phyloP scores from a whole-genome alignment of 257 asterid genomes.

The Linderniella brevidens region DNA sequence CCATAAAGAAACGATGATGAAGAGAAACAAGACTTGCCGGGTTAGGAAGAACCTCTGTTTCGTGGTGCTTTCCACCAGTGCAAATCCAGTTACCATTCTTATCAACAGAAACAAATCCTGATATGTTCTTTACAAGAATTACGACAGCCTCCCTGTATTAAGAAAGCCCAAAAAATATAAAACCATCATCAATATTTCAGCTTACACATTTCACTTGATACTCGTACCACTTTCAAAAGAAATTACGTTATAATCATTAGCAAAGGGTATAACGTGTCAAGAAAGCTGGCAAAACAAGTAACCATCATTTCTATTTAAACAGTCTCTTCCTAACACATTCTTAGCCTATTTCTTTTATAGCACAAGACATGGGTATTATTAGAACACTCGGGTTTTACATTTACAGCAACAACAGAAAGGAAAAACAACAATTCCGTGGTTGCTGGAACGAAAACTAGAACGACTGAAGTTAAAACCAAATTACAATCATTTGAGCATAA shows the following conservation, averaged over 20 bases:
- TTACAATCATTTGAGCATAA: no score
- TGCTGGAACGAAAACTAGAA: no score
- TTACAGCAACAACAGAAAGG: neutral
- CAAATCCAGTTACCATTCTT: slow-evolving; percentile 64
- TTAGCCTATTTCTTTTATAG: no score
- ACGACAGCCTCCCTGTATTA: slow-evolving; percentile 57
- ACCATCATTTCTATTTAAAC: no score
- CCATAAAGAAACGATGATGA: slow-evolving; percentile 1
- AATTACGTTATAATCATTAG: neutral
- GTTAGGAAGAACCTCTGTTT: slow-evolving; percentile 30
- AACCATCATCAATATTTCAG: slow-evolving; percentile 7
- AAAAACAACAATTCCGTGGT: no score
- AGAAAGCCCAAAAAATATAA: slow-evolving; percentile 1
- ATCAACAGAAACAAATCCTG: slow-evolving; percentile 48
- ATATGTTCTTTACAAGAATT: slow-evolving; percentile 41
- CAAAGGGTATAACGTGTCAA: no score
- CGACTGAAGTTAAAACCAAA: no score
- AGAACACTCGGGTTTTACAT: neutral
- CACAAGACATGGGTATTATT: no score
- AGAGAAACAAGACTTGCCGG: slow-evolving; percentile 33
- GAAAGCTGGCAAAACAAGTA: no score
- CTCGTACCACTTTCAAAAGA: neutral
- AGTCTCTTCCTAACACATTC: no score
- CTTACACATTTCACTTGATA: slow-evolving; percentile 5
- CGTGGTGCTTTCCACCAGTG: slow-evolving; percentile 34